These are phyloP conservation scores for Cutaneotrichosporon dermatis DNA, from an alignment of 1,284 basidiomycete genomes.

Conservation along the genomic window DNA sequence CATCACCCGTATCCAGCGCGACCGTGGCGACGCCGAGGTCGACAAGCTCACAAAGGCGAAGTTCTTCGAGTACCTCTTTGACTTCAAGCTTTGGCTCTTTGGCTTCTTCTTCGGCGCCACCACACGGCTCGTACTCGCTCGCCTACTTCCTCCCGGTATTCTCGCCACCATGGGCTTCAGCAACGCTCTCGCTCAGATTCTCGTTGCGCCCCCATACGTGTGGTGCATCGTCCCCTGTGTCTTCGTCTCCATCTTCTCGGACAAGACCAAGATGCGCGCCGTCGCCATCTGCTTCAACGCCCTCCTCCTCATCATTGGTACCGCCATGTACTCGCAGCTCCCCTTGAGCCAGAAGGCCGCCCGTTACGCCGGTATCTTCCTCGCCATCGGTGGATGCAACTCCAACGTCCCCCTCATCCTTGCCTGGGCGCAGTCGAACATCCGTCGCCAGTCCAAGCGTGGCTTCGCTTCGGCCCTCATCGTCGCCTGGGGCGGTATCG, in stretches of 20 bases:
- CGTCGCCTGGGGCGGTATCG: constrained; percentile 49
- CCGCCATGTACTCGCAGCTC: constrained; percentile 20
- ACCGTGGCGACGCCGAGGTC: constrained; percentile 42
- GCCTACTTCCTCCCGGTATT: constrained; percentile 49
- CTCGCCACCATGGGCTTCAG: constrained; percentile 48
- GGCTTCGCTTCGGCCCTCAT: constrained; percentile 45
- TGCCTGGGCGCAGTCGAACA: constrained; percentile 47
- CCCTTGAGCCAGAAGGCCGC: constrained; percentile 2
- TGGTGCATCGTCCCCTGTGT: constrained; percentile 43
- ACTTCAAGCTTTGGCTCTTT: constrained; percentile 51
- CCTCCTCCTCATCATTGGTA: constrained; percentile 11
- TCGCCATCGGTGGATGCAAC: constrained; percentile 44
- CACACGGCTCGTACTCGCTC: constrained; percentile 23
- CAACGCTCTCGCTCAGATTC: constrained; percentile 34
- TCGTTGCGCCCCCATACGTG: constrained; percentile 50
- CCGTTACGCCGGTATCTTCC: constrained; percentile 42
- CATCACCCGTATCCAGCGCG: constrained; percentile 16
- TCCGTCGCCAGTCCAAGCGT: constrained; percentile 48
- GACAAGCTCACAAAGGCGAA: constrained; percentile 45
- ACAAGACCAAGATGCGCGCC: constrained; percentile 29
- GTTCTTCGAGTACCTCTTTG: constrained; percentile 32
- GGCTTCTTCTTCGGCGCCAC: constrained; percentile 47
- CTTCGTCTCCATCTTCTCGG: constrained; percentile 39
- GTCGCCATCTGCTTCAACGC: constrained; percentile 14
- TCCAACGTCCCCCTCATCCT: constrained; percentile 38